Evolutionary conservation across 345 rosid species (phyloP).

Genomic region (Mangifera indica): DNA sequence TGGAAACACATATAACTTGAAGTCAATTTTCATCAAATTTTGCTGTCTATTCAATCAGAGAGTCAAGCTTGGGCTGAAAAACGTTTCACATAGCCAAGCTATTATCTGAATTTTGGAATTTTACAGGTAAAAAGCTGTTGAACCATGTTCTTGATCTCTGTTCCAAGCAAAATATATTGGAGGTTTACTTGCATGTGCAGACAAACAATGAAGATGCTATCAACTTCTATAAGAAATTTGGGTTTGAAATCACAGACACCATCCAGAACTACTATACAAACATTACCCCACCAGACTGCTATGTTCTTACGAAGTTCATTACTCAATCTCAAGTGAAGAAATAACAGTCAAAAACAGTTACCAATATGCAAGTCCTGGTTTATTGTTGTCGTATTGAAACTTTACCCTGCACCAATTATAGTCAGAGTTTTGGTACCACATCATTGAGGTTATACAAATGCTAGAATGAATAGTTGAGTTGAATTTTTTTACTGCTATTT

Average conservation of each 20-base stretch:
- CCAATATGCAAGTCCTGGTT: neutral
- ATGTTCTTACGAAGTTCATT: conserved; percentile 62
- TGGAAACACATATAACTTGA: neutral
- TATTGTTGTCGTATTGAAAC: conserved; percentile 15
- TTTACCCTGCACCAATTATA: conserved; percentile 12
- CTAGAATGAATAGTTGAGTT: conserved; percentile 16
- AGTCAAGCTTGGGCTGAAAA: neutral
- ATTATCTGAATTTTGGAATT: conserved; percentile 18
- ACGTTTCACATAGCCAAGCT: neutral
- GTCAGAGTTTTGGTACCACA: conserved; percentile 15
- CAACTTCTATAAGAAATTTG: conserved; percentile 91
- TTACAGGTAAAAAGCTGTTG: conserved; percentile 78
- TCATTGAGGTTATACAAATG: conserved; percentile 18
- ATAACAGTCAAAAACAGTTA: conserved; percentile 26
- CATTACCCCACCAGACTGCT: conserved; percentile 86
- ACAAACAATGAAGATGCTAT: conserved; percentile 96
- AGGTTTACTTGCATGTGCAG: conserved; percentile 96
- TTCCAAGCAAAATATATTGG: conserved; percentile 65
- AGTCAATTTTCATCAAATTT: neutral
- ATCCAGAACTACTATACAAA: conserved; percentile 81
- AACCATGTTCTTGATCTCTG: conserved; percentile 86
- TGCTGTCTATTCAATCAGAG: neutral
- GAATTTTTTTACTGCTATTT: too few species aligned
- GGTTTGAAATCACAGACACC: conserved; percentile 80
- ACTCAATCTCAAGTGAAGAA: conserved; percentile 52